Evolutionary conservation across 1,139 yeast genomes (phyloP), one percentile per base, ranked within the genome.

Genomic region (Entelexis paramagnoliae): DNA sequence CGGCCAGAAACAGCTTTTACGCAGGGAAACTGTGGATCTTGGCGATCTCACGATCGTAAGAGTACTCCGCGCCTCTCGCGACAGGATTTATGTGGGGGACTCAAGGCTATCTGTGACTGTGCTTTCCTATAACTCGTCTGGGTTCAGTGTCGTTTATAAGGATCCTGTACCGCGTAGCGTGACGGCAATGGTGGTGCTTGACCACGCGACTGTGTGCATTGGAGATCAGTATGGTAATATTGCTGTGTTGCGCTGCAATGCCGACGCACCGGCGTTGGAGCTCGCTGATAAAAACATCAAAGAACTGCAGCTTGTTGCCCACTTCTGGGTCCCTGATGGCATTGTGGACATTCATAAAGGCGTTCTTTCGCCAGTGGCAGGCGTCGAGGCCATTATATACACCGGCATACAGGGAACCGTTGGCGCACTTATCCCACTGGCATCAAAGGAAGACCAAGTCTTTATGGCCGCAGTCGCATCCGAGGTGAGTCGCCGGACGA

Each of bases 161-260:
- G 97, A 91, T 66, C 67, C 74, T 0, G 67, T 81, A 48, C 73
- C 80, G 45, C 72, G 96, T 33, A 85, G 83, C 62, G 72, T 83
- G 2, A 82, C 94, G 0, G 63, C 80, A 1, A 59, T 83, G 45
- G 62, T 72, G 2, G 67, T 78, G 59, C 67, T 91, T 8, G 98
- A 91, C 65, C 75, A 78, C 53, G 80, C 80, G 54, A 87, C 96
- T 0, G 75, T 84, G 0, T 70, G 84, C 38, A 87, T 84, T 0
- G 96, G 96, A n/a, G 98, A 91, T 64, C 82, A 81, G 61, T 88
- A 83, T 68, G 96, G 98, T 1, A 85, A 83, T 61, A 51, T 89
- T 0, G 80, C 82, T 66, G 76, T 85, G 1, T 67, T 85, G 38
- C 69, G 96, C 57, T 66, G 82, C 45, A 50, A 54, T 0, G 7